phyloP scores from a whole-genome alignment of 1,284 basidiomycete genomes.

The Retiboletus flavoniger region DNA sequence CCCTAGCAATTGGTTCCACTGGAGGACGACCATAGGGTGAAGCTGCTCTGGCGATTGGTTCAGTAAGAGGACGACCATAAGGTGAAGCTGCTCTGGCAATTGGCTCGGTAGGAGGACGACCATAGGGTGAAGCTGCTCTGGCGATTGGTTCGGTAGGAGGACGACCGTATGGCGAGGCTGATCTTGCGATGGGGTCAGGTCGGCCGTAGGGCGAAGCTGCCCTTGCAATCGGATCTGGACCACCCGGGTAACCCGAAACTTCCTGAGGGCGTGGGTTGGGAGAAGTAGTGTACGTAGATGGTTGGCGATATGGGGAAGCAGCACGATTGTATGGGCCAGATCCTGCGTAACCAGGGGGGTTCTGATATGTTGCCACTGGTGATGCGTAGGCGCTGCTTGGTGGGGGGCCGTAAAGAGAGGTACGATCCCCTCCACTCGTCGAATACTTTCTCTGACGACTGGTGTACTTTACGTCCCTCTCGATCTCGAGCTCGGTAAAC shows the following conservation, averaged over 20 bases:
- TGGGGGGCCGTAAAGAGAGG: conserved; percentile 20
- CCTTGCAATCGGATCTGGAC: conserved; percentile 33
- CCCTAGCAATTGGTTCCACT: conserved; percentile 25
- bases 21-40: conserved; percentile 21
- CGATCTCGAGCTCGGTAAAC: conserved; percentile 34
- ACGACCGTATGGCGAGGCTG: conserved; percentile 26
- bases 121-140: conserved; percentile 27
- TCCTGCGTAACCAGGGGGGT: conserved; percentile 24
- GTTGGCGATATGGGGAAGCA: conserved; percentile 35
- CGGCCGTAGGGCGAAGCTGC: conserved; percentile 26
- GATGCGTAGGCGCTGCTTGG: conserved; percentile 21
- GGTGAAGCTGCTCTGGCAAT: conserved; percentile 29
- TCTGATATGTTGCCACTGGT: conserved; percentile 17
- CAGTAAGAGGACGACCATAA: conserved; percentile 22
- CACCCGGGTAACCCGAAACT: conserved; percentile 33
- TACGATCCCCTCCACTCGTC: conserved; percentile 29
- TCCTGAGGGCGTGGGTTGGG: conserved; percentile 35
- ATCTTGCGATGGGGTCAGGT: conserved; percentile 26
- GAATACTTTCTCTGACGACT: conserved; percentile 33
- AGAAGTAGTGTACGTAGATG: conserved; percentile 27
- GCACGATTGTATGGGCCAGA: conserved; percentile 28
- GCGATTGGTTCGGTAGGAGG: conserved; percentile 29
- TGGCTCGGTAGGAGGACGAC: conserved; percentile 31
- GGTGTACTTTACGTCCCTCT: conserved; percentile 23
- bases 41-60: conserved; percentile 14